Percentiles rank a stretch among this genome's conserved stretches.
These are phyloP conservation scores for Candida adriatica DNA, from an alignment of 805 yeast species.

Conservation along the genomic window DNA sequence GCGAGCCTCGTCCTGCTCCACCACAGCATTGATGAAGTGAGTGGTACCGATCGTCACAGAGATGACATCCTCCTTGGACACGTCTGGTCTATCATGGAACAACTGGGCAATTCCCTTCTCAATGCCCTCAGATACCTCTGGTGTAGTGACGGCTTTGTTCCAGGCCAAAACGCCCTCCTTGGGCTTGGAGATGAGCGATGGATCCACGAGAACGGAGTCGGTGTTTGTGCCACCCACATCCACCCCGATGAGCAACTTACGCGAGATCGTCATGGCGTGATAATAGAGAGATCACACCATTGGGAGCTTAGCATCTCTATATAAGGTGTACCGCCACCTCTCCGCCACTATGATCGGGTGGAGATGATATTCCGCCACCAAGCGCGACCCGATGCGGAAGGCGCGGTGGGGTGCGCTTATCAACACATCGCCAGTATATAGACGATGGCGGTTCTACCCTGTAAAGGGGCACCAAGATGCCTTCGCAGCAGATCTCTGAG, in stretches of 20 bases:
- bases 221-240: constrained; percentile 46
- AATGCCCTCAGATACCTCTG: constrained; percentile 37
- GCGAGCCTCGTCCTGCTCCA: constrained; percentile 35
- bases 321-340: too few species aligned
- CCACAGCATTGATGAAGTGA: constrained; percentile 42
- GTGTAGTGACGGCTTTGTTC: constrained; percentile 35
- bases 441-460: too few species aligned
- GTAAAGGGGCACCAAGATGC: constrained; percentile 1
- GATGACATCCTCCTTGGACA: constrained; percentile 24
- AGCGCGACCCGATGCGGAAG: too few species aligned
- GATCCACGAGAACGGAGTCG: constrained; percentile 37
- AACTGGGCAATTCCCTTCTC: constrained; percentile 26
- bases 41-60: constrained; percentile 42
- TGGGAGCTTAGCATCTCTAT: too few species aligned
- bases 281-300: too few species aligned
- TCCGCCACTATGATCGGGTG: too few species aligned
- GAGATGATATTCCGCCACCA: too few species aligned
- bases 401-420: too few species aligned
- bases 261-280: too few species aligned
- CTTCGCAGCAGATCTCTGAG: neutral
- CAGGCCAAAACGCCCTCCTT: constrained; percentile 31
- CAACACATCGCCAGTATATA: too few species aligned
- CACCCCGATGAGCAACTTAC: constrained; percentile 34
- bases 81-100: constrained; percentile 22
- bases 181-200: constrained; percentile 17